These are phyloP conservation scores for Fagopyrum esculentum DNA, from an alignment of 148 eudicot genomes.

Conservation along the genomic window DNA sequence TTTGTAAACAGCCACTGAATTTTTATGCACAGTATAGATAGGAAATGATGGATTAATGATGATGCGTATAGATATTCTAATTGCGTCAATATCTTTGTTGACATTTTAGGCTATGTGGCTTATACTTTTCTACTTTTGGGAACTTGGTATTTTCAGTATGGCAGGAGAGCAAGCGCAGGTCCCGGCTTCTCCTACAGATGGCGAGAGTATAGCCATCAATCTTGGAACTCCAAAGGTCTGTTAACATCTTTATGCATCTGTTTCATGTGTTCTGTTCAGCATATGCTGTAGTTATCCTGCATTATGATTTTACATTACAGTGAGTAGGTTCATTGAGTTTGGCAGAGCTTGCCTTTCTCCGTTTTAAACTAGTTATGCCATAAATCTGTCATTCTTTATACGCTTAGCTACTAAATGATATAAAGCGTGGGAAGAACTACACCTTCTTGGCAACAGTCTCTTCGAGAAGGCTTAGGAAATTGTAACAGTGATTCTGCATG, in stretches of 20 bases:
- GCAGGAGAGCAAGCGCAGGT: conserved; percentile 72
- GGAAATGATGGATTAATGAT: too few species aligned
- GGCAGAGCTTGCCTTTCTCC: not conserved
- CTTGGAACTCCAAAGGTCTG: conserved; percentile 69
- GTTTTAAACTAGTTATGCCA: conserved; percentile 5
- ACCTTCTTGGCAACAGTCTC: too few species aligned
- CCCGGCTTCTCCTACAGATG: conserved; percentile 80
- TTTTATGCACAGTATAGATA: too few species aligned
- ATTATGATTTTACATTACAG: not conserved
- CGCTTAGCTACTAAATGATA: too few species aligned
- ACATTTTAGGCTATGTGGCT: not conserved
- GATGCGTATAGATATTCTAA: too few species aligned
- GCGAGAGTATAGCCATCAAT: conserved; percentile 60
- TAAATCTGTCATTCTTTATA: not conserved
- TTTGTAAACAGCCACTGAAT: too few species aligned
- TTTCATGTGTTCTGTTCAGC: not conserved
- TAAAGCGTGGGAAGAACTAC: too few species aligned
- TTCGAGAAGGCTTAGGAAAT: too few species aligned
- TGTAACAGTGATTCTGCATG: too few species aligned
- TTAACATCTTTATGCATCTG: not conserved
- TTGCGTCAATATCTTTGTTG: not conserved
- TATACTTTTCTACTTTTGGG: too few species aligned
- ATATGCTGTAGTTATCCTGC: not conserved
- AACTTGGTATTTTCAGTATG: conserved; percentile 45
- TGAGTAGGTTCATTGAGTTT: not conserved